These are phyloP conservation scores for Phragmites australis DNA, from an alignment of 176 grass and related monocot species.

Conservation along the genomic window DNA sequence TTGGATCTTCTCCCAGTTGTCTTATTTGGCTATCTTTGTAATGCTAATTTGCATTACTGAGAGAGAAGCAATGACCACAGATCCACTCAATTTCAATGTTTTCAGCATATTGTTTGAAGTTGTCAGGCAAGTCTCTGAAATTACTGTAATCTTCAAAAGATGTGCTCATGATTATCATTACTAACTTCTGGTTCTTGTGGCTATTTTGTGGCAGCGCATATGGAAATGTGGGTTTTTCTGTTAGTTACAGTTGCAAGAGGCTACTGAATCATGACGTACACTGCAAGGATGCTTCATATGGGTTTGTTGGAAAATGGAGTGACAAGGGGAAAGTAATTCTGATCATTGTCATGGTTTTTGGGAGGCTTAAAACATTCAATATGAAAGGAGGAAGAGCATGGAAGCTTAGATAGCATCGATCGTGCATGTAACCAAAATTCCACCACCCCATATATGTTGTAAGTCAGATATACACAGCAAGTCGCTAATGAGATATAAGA, in stretches of 20 bases:
- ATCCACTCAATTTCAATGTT: slow-evolving; percentile 80
- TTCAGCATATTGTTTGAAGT: slow-evolving; percentile 83
- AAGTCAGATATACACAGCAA: neutral
- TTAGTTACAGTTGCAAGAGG: slow-evolving; percentile 71
- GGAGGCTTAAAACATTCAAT: slow-evolving; percentile 73
- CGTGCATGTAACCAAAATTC: neutral
- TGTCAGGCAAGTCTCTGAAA: slow-evolving; percentile 52
- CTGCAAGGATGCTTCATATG: slow-evolving; percentile 71
- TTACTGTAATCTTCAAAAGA: neutral
- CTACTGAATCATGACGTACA: slow-evolving; percentile 37
- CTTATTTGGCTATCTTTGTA: slow-evolving; percentile 62
- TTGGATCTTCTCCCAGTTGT: slow-evolving; percentile 63
- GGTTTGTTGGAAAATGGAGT: slow-evolving; percentile 80
- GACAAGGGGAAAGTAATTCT: slow-evolving; percentile 63
- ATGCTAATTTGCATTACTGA: slow-evolving; percentile 69
- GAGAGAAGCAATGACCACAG: slow-evolving; percentile 36
- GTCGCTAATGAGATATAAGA: neutral
- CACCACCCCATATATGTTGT: neutral
- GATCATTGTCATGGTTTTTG: slow-evolving; percentile 75
- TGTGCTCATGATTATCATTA: neutral
- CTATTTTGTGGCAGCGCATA: slow-evolving; percentile 56
- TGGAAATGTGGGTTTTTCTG: slow-evolving; percentile 69
- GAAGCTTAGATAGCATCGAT: slow-evolving; percentile 58
- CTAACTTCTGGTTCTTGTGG: slow-evolving; percentile 8
- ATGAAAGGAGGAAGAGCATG: slow-evolving; percentile 66